phyloP scores from a whole-genome alignment of 2,329 filamentous ascomycete genomes.

The Trichothecium sympodiale region DNA sequence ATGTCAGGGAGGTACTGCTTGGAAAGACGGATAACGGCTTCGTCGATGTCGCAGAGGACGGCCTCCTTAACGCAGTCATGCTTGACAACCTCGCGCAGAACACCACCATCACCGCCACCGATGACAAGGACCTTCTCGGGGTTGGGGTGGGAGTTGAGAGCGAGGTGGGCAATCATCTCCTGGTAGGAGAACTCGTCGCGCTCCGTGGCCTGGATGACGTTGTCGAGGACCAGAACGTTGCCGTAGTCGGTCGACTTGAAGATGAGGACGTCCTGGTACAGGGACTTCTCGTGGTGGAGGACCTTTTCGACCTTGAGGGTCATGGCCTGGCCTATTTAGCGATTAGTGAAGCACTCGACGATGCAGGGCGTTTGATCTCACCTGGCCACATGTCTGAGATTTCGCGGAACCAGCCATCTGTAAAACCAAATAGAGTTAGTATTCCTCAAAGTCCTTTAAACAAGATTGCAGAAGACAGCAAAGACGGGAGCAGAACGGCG shows the following conservation, averaged over 20 bases:
- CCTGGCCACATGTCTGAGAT: constrained; percentile 96
- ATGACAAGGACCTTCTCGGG: constrained; percentile 98
- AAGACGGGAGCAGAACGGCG: neutral
- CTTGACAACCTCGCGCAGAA: constrained; percentile 98
- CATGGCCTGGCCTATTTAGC: constrained; percentile 74
- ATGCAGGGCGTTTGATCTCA: no score
- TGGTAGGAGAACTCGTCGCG: constrained; percentile 99
- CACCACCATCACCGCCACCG: constrained; percentile 92
- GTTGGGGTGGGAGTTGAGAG: constrained; percentile 96
- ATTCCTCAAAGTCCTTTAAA: constrained; percentile 1
- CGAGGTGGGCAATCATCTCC: constrained; percentile 99
- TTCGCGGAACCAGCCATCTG: constrained; percentile 99
- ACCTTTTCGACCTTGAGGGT: constrained; percentile 96
- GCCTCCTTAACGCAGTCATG: constrained; percentile 95
- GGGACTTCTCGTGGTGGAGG: constrained; percentile 96
- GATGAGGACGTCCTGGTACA: constrained; percentile 98
- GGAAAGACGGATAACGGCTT: constrained; percentile 95
- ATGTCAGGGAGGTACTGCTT: constrained; percentile 96
- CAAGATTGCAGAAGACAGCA: no score
- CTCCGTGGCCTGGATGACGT: constrained; percentile 98
- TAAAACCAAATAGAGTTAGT: constrained; percentile 6
- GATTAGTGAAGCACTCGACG: no score
- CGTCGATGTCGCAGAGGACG: constrained; percentile 95
- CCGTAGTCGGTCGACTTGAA: constrained; percentile 98
- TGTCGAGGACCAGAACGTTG: constrained; percentile 92